Evolutionary conservation across 495 filamentous ascomycete species (phyloP), one percentile per base, ranked within the genome.

Genomic region (Daldinia decipiens): DNA sequence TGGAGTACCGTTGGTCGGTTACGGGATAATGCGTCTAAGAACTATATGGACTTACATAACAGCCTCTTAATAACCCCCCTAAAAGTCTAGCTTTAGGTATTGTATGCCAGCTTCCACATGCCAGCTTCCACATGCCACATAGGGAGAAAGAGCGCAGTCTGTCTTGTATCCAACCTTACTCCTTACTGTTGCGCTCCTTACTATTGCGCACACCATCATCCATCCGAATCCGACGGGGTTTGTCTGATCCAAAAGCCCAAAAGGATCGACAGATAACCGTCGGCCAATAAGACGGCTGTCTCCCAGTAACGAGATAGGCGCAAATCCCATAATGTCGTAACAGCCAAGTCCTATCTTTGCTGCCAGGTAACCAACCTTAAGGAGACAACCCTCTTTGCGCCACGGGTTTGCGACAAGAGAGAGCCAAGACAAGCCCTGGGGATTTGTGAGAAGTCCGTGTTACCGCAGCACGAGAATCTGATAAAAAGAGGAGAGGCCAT

Each of bases 211-310:
- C 27, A 53, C 15, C 17, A 47, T 36, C 43, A 47, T 21, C 43
- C 12, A 24, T 24, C 43, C 43, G 43, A 47, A 24, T 24, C 43
- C 43, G 43, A 47, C 21, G 17, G 19, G 19, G 11, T 47, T 40
- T 47, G 24, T 47, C 43, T 47, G 43, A 47, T 47, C 21, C 21
- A 24, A 24, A 24, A 24, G 21, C 61, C 62, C 54, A 32, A 57
- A 54, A 62, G 59, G 69, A 72, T 72, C 59, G 56, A 72, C 65
- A 68, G 70, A 72, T 72, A 72, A 72, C 70, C 65, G 56, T 40
- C 31, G 4, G 7, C 69, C 69, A 72, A 68, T 72, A 45, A 67
- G 55, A 36, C 34, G 3, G 12, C 34, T 5, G 69, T 66, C 58
- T 47, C 54, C 29, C 50, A 17, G 58, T 60, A 62, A 61, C 58